These are phyloP conservation scores for Ophioceras dolichostomum DNA, from an alignment of 2,329 filamentous ascomycete species.

Conservation along the genomic window DNA sequence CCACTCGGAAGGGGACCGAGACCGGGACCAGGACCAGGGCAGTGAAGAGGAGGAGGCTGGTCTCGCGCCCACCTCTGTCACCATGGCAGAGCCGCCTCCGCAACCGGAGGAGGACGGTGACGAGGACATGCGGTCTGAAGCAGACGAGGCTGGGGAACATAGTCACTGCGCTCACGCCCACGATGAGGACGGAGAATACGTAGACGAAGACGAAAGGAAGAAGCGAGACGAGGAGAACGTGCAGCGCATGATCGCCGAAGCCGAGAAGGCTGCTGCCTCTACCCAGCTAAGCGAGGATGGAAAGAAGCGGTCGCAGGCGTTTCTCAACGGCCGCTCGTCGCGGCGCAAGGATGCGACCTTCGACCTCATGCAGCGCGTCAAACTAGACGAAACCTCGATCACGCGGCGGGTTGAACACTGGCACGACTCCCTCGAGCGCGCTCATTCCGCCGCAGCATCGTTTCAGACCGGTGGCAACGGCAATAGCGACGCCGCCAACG, in stretches of 20 bases:
- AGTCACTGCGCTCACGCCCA: slow-evolving; percentile 4
- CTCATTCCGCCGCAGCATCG: slow-evolving; percentile 2
- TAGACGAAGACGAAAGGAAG: slow-evolving; percentile 3
- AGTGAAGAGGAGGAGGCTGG: too few species aligned
- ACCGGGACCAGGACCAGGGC: too few species aligned
- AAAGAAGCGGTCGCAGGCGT: slow-evolving; percentile 24
- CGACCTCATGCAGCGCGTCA: slow-evolving; percentile 35
- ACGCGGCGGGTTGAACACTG: slow-evolving; percentile 9
- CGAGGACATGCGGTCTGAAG: neutral
- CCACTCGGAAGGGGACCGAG: too few species aligned
- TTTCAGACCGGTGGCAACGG: slow-evolving; percentile 1
- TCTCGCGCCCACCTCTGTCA: too few species aligned
- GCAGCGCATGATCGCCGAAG: slow-evolving; percentile 10
- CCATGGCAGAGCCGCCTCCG: too few species aligned
- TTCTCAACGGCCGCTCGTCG: slow-evolving; percentile 41
- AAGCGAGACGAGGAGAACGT: slow-evolving; percentile 8
- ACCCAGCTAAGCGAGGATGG: slow-evolving; percentile 20
- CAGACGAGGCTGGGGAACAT: slow-evolving; percentile 1
- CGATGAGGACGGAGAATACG: slow-evolving; percentile 7
- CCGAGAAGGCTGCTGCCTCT: slow-evolving; percentile 10
- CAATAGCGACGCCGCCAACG: neutral
- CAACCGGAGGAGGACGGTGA: too few species aligned
- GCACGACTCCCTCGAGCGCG: slow-evolving; percentile 7
- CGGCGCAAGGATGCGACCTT: slow-evolving; percentile 48
- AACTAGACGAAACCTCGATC: slow-evolving; percentile 17